Evolutionary conservation across 2,329 filamentous ascomycete species (phyloP), one percentile per base, ranked within the genome.

Genomic region (Penicillium sclerotigenum): DNA sequence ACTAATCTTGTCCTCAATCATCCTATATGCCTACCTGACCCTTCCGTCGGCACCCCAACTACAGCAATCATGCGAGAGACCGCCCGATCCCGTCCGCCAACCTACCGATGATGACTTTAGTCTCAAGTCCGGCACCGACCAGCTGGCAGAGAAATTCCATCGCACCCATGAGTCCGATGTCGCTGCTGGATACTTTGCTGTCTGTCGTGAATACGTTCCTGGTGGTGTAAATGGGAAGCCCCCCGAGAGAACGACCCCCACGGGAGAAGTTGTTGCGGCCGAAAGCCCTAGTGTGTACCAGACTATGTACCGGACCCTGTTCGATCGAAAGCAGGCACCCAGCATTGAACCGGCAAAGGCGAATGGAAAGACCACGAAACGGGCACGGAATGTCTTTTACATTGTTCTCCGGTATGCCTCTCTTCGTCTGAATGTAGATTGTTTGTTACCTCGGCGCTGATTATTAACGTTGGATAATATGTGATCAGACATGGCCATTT

Each of bases 281-380:
- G 88, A 91, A 54, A 96, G 91, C 68, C 91, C 89, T 54, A 97
- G 93, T 72, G 93, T 99, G 36, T 97, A 97, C 74, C 94, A 97
- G 81, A 89, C 89, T 72, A 97, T 99, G 91, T 99, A 99, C 76
- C 82, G 91, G 71, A 96, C 89, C 72, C 88, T 99, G 59, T 97
- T 99, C 71, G 91, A 96, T 66, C 84, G 93, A 67, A 92, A 88
- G 67, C 80, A 80, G 61, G 74, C 75, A 18, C 80, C 82, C 4
- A 80, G 77, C 3, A 75, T 85, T 36, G 82, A 85, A 46, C 77
- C 77, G 7, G 72, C 75, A 14, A 84, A 81, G 61, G 74, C 72
- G 34, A 77, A 75, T 60, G 71, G 69, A n/a, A 81, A 79, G 65
- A 75, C 73, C 42, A 70, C 72, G 52, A 85, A 80, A 70, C 83